Evolutionary conservation across 2,329 filamentous ascomycete genomes (phyloP), one percentile per base, ranked within the genome.

Genomic region (Zalaria obscura): DNA sequence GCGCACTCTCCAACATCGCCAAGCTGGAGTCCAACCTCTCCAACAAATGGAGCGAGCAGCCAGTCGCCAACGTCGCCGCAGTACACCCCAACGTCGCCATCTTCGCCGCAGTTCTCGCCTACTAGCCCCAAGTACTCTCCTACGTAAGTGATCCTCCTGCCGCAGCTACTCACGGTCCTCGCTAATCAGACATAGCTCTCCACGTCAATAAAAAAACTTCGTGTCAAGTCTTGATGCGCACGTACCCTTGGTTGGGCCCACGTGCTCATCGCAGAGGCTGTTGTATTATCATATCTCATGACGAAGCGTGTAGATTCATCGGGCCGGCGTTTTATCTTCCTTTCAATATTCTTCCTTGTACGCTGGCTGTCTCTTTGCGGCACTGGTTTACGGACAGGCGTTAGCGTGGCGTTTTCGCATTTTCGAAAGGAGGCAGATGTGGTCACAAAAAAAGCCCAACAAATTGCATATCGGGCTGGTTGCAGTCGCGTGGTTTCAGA

Each of bases 1-100:
- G 70, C 65, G 37, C 47, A 52, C 41, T 56, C 54, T 27, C 64
- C 65, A n/a, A 65, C 63, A 3, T 62, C 59, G 27, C 63, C 63
- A 5, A 59, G 55, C 45, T 65, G 64, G 53, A 71, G 68, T 48
- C 74, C 75, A 35, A 77, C 73, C 5, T 75, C 71, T 29, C 72
- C 72, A 11, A 73, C 70, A 8, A 41, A 39, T n/a, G 48, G 52
- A 42, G 51, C 52, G 41, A 48, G 45, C 29, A 39, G 40, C 26
- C 57, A 57, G 40, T 56, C 52, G 4, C 55, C 55, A 25, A 55
- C 52, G 10, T 54, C 50, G 31, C 56, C 55, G 11, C 46, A 52
- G 38, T 56, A 51, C 47, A 52, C 43, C 28, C 51, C 53, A 5
- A 47, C 36, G 9, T 49, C 47, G 31, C 47, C 47, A 28, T 38